Percentiles rank a stretch among this genome's conserved stretches.
These are phyloP conservation scores for Trametes villosa DNA, from an alignment of 768 basidiomycete genomes.

Conservation along the genomic window DNA sequence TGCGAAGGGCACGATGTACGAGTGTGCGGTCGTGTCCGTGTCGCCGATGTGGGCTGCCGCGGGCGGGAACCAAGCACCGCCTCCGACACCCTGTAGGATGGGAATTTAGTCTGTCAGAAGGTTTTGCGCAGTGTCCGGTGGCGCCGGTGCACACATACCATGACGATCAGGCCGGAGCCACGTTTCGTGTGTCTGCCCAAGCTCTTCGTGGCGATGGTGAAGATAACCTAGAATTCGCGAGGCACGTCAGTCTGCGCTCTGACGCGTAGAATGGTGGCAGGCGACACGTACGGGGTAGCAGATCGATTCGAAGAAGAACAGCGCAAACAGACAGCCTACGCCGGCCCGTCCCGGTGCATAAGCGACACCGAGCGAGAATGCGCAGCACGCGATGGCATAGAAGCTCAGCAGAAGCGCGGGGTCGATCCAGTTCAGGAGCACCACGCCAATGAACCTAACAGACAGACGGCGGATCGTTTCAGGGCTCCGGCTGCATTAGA, in stretches of 20 bases:
- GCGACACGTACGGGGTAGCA: slow-evolving; percentile 58
- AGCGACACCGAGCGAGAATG: slow-evolving; percentile 56
- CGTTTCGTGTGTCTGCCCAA: slow-evolving; percentile 62
- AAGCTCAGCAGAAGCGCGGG: slow-evolving; percentile 63
- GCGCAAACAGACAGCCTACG: slow-evolving; percentile 60
- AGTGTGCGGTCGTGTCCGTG: slow-evolving; percentile 48
- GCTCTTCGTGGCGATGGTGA: slow-evolving; percentile 68
- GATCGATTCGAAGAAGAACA: slow-evolving; percentile 80
- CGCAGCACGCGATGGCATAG: slow-evolving; percentile 55
- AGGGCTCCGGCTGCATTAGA: slow-evolving; percentile 12
- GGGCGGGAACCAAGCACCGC: slow-evolving; percentile 71
- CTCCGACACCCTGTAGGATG: slow-evolving; percentile 54
- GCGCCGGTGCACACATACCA: slow-evolving; percentile 40
- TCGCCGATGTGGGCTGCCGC: slow-evolving; percentile 63
- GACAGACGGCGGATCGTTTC: slow-evolving; percentile 9
- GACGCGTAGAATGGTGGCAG: not conserved
- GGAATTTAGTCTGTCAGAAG: not conserved
- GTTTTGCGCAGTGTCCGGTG: not conserved
- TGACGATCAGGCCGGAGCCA: slow-evolving; percentile 67
- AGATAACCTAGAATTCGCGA: slow-evolving; percentile 48
- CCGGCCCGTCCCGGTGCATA: slow-evolving; percentile 56
- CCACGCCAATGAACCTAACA: slow-evolving; percentile 60
- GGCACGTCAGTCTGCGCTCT: not conserved
- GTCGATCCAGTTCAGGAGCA: slow-evolving; percentile 64
- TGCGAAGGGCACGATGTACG: slow-evolving; percentile 63